Base-by-base conservation (phyloP, 1,284 basidiomycete genomes). In the Phlebopus sp. region DNA sequence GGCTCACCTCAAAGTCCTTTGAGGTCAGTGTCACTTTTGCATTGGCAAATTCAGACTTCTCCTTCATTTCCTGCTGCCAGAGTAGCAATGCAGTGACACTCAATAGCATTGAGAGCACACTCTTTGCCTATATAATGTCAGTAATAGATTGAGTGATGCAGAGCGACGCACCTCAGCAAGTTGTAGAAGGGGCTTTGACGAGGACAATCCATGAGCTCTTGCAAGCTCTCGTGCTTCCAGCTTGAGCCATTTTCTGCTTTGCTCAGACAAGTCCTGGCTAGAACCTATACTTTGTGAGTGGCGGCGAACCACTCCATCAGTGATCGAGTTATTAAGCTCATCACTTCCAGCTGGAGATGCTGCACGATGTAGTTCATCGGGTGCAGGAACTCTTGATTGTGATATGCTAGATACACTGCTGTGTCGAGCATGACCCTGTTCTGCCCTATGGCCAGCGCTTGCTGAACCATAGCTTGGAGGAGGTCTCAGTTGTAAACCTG, bases 1-100 rank as follows among this genome's bases (percentile, higher is more conserved):
- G 8, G 19, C 1, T 5, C 5, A 47, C 45, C 38, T 23, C 25
- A 29, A 47, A 47, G 19, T 42, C 38, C 35, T 47, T 47, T 10
- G 38, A 42, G 23, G 18, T 34, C 9, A 47, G 27, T 1, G 19
- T 10, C 15, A 43, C 25, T 17, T 42, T 34, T 17, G 30, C 4
- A 14, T 43, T 37, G 15, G 29, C 9, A 19, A 30, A n/a, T n/a
- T 15, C 36, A 18, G 19, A 13, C 14, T 45, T 32, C 13, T 42
- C 38, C 6, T 34, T 21, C 15, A 27, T 27, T 3, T 42, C 9
- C 5, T 34, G n/a, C 35, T 19, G 15, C 14, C 14, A 15, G 15
- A 25, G 32, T 14, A 15, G 10, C 25, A 5, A 6, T 3, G 45
- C 45, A 19, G 27, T 19, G 19, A 47, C 5, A 13, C n/a, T 37